Evolutionary conservation across 2,329 filamentous ascomycete genomes (phyloP).

Genomic region (Trichoderma atroviride): DNA sequence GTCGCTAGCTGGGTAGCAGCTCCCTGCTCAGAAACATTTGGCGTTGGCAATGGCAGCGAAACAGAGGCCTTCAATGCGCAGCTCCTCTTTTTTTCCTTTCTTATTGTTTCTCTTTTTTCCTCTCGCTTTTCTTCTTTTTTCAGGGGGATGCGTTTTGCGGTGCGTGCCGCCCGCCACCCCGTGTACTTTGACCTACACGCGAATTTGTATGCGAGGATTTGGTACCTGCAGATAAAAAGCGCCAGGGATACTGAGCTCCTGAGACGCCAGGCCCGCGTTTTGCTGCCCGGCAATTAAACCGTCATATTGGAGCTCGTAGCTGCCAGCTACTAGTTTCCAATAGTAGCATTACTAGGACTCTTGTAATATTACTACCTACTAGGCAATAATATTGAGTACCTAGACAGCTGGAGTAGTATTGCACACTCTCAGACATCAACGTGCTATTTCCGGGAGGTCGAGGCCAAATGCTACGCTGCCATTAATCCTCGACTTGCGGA

Average conservation of each 20-base stretch:
- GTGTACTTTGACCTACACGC: not conserved
- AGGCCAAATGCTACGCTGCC: constrained; percentile 12
- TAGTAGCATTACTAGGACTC: not conserved
- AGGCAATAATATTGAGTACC: not conserved
- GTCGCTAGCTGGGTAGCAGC: not conserved
- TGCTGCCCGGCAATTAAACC: not conserved
- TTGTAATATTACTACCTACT: not conserved
- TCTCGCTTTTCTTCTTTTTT: not conserved
- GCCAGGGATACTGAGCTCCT: not conserved
- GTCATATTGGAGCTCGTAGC: not conserved
- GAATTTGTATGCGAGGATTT: not conserved
- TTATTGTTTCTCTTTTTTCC: not conserved
- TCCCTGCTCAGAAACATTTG: constrained; percentile 19
- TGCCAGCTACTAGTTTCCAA: not conserved
- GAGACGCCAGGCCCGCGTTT: not conserved
- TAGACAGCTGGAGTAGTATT: not conserved
- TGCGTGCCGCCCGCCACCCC: not conserved
- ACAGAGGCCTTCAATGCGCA: not conserved
- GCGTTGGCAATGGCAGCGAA: constrained; percentile 17
- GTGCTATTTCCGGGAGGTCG: not conserved
- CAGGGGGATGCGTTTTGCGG: not conserved
- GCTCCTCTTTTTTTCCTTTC: not conserved
- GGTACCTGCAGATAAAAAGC: not conserved
- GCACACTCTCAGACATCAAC: not conserved
- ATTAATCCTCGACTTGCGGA: not conserved